Conservation (phyloP, 2,329 filamentous ascomycete species). For the Claviceps cyperi region DNA sequence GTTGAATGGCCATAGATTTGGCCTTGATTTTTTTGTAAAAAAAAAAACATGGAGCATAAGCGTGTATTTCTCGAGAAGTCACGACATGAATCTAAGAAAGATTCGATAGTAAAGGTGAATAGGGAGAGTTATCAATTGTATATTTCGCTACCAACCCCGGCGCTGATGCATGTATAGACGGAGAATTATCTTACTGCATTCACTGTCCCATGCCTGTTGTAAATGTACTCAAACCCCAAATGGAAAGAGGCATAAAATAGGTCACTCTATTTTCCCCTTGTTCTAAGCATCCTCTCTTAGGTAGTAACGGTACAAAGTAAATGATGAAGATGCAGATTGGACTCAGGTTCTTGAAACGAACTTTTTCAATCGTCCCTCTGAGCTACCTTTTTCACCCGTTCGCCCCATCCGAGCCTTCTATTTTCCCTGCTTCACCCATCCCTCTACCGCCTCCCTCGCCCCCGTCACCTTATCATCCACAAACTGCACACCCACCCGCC, state of each 20-base stretch:
- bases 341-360: neutral
- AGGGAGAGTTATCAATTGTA: no score
- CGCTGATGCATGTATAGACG: no score
- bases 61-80: neutral
- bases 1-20: no score
- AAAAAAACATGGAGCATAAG: neutral
- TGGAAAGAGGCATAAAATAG: neutral
- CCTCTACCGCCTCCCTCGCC: conserved; percentile 64
- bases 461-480: conserved; percentile 70
- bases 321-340: neutral
- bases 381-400: neutral
- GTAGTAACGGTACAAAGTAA: conserved; percentile 21
- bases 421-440: conserved; percentile 84
- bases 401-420: conserved; percentile 24
- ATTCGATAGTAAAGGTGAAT: no score
- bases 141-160: no score
- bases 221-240: neutral
- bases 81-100: no score
- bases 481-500: conserved; percentile 52
- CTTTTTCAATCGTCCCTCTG: neutral
- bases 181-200: no score
- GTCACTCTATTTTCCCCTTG: neutral
- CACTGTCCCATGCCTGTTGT: neutral
- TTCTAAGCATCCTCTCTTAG: conserved; percentile 10
- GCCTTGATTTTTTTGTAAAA: no score